These are phyloP conservation scores for Thraustochytrium sp. DNA, from an alignment of 352 stramenopile species.

Conservation along the genomic window DNA sequence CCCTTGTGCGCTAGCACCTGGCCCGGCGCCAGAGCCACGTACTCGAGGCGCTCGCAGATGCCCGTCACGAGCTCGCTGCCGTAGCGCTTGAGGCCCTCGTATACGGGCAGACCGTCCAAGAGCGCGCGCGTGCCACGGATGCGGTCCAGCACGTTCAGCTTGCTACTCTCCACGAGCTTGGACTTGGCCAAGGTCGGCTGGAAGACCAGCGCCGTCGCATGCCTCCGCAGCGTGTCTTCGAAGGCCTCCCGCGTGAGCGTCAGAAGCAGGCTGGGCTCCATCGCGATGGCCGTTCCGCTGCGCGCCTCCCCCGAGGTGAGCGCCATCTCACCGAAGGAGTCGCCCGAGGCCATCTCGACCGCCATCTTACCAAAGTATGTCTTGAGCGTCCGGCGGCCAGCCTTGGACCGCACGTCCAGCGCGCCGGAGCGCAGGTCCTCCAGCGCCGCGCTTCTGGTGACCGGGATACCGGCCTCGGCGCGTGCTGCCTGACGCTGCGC, in stretches of 20 bases:
- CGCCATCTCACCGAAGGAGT: constrained; percentile 39
- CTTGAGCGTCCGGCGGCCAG: neutral
- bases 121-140: constrained; percentile 6
- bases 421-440: neutral
- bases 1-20: neutral
- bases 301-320: neutral
- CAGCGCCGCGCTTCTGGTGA: no score
- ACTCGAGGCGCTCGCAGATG: constrained; percentile 34
- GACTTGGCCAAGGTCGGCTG: constrained; percentile 17
- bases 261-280: constrained; percentile 22
- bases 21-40: neutral
- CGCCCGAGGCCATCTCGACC: neutral
- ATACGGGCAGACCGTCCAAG: neutral
- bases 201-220: neutral
- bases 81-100: neutral
- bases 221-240: neutral
- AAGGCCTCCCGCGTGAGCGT: neutral
- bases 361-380: constrained; percentile 16
- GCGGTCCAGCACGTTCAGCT: neutral
- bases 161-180: neutral
- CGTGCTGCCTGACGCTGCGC: neutral
- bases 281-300: neutral
- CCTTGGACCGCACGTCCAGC: neutral
- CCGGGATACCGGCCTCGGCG: neutral
- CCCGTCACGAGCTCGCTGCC: neutral